These are phyloP conservation scores for Lolium multiflorum DNA, from an alignment of 176 grass and related monocot genomes.

Conservation along the genomic window DNA sequence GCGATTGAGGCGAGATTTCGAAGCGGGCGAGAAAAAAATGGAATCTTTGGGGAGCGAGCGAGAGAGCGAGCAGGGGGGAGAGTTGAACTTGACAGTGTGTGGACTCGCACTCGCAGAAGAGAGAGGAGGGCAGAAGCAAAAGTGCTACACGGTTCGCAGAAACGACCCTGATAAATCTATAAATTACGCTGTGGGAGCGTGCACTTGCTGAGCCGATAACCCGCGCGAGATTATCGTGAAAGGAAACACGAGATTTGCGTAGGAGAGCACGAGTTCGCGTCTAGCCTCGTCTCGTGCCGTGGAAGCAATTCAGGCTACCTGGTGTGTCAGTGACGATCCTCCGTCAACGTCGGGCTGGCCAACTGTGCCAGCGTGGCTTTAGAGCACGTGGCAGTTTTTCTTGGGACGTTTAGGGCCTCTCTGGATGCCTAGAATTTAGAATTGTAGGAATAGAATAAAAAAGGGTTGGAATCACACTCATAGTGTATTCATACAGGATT, in stretches of 20 bases:
- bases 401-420: no score
- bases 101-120: slow-evolving; percentile 26
- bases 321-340: background rate
- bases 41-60: slow-evolving; percentile 23
- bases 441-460: no score
- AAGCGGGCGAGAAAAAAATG: slow-evolving; percentile 37
- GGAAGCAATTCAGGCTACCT: background rate
- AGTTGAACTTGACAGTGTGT: slow-evolving; percentile 33
- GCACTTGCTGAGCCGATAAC: background rate
- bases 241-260: background rate
- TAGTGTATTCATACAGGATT: no score
- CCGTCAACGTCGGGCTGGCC: background rate
- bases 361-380: background rate
- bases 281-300: background rate
- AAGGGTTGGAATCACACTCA: no score
- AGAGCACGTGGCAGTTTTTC: background rate
- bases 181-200: background rate
- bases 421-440: no score
- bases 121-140: background rate
- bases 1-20: slow-evolving; percentile 19
- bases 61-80: background rate
- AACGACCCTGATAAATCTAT: rapidly evolving
- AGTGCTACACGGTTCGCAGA: slow-evolving; percentile 38
- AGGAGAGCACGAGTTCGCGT: background rate
- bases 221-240: slow-evolving; percentile 9